phyloP scores from a whole-genome alignment of 2,329 filamentous ascomycete species.

The Paramyrothecium sp. region DNA sequence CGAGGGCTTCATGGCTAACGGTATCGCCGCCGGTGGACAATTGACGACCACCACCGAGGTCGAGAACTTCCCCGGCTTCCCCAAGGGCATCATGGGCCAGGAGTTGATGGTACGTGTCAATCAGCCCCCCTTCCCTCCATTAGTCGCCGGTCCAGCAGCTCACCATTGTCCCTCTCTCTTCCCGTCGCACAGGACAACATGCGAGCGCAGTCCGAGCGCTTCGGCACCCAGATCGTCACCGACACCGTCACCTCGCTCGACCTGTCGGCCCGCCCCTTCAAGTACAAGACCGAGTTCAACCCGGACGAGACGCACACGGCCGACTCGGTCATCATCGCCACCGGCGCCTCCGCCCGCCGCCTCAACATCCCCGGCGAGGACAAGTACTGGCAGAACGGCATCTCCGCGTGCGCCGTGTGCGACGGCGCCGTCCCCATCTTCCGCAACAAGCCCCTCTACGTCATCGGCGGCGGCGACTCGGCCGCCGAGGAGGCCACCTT shows the following conservation, averaged over 20 bases:
- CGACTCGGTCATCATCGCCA: slow-evolving; percentile 90
- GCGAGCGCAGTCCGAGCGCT: slow-evolving; percentile 85
- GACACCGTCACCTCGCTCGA: slow-evolving; percentile 92
- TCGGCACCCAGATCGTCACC: slow-evolving; percentile 89
- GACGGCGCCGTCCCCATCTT: slow-evolving; percentile 97
- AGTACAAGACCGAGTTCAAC: slow-evolving; percentile 87
- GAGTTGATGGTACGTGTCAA: slow-evolving; percentile 71
- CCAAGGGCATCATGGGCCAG: slow-evolving; percentile 79
- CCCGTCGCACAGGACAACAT: slow-evolving; percentile 69
- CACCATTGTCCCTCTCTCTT: not conserved
- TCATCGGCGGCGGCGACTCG: slow-evolving; percentile 95
- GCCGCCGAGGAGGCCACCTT: slow-evolving; percentile 97
- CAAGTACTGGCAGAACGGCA: slow-evolving; percentile 95
- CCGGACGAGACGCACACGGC: slow-evolving; percentile 83
- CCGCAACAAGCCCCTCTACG: slow-evolving; percentile 90
- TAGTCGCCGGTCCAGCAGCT: slow-evolving; percentile 1
- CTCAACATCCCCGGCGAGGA: slow-evolving; percentile 85
- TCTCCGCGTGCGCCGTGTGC: slow-evolving; percentile 95
- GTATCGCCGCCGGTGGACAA: slow-evolving; percentile 93
- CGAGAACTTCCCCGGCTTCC: slow-evolving; percentile 97
- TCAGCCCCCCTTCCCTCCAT: not conserved
- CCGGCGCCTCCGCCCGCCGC: slow-evolving; percentile 86
- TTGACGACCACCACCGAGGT: slow-evolving; percentile 97
- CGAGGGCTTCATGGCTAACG: slow-evolving; percentile 96
- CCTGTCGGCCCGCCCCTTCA: slow-evolving; percentile 81